Percentiles rank a stretch among this genome's conserved stretches.
Conservation (phyloP, 108 stramenopile genomes). For the Cyclotella cryptica region DNA sequence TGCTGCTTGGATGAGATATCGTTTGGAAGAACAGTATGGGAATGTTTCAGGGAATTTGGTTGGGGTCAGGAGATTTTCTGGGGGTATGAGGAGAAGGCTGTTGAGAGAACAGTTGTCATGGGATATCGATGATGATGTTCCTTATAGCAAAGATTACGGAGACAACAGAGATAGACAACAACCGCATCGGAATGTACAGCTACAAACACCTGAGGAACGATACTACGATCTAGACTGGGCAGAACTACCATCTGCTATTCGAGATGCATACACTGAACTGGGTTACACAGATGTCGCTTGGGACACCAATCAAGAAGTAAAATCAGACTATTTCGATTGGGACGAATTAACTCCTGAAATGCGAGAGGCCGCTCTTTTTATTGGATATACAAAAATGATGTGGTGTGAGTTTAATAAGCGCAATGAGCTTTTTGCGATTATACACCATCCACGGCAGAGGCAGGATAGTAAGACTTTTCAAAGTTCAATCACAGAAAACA, state of each 20-base stretch:
- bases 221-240: constrained; percentile 39
- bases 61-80: no score
- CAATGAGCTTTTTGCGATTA: not conserved
- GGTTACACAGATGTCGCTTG: constrained; percentile 6
- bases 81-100: not conserved
- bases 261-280: constrained; percentile 2
- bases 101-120: not conserved
- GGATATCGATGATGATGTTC: no score
- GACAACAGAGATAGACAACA: not conserved
- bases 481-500: not conserved
- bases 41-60: not conserved
- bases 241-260: constrained; percentile 17
- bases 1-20: constrained; percentile 6
- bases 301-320: constrained; percentile 7
- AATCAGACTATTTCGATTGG: constrained; percentile 27
- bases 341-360: constrained; percentile 41
- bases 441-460: not conserved
- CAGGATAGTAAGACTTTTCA: not conserved
- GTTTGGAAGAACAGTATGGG: constrained; percentile 8
- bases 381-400: constrained; percentile 12
- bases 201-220: constrained; percentile 1
- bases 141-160: no score
- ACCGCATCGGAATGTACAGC: not conserved
- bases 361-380: constrained; percentile 33
- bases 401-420: not conserved